phyloP scores from a whole-genome alignment of 2,329 filamentous ascomycete genomes.

The Phaeosphaeriaceae sp. region DNA sequence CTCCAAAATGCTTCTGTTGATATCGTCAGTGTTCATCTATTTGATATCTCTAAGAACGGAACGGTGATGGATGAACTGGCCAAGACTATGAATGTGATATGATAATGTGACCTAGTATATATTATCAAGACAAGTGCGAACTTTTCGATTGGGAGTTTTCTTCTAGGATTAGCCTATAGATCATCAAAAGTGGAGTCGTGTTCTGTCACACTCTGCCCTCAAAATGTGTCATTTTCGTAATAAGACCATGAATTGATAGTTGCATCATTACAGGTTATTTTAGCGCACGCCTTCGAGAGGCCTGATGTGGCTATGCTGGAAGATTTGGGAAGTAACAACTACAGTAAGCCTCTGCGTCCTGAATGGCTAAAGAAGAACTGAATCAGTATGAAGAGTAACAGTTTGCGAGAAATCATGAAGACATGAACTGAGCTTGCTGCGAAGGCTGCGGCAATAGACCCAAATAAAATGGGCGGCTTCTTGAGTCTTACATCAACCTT shows the following conservation, averaged over 20 bases:
- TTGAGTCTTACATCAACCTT: slow-evolving; percentile 40
- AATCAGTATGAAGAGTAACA: slow-evolving; percentile 64
- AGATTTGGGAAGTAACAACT: slow-evolving; percentile 50
- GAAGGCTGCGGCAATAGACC: slow-evolving; percentile 69
- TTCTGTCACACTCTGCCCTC: too few relatives aligned
- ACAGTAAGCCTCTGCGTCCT: slow-evolving; percentile 1
- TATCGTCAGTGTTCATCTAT: slow-evolving; percentile 67
- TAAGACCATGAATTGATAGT: too few relatives aligned
- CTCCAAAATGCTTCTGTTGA: slow-evolving; percentile 46
- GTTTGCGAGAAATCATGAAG: slow-evolving; percentile 68
- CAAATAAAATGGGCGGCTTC: slow-evolving; percentile 73
- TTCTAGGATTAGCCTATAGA: too few relatives aligned
- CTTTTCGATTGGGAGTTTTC: too few relatives aligned
- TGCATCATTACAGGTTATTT: slow-evolving; percentile 60
- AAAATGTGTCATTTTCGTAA: too few relatives aligned
- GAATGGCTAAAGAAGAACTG: slow-evolving; percentile 60
- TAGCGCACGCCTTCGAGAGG: slow-evolving; percentile 70
- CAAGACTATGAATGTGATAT: slow-evolving; percentile 66
- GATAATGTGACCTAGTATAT: slow-evolving; percentile 31
- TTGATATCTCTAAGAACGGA: slow-evolving; percentile 52
- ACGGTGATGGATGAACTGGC: slow-evolving; percentile 54
- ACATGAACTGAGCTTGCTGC: slow-evolving; percentile 63
- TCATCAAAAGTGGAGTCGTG: too few relatives aligned
- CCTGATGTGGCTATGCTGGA: slow-evolving; percentile 62
- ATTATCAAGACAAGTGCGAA: too few relatives aligned